phyloP scores from a whole-genome alignment of 2,329 filamentous ascomycete species.

The Neophaeococcomyces aloes region DNA sequence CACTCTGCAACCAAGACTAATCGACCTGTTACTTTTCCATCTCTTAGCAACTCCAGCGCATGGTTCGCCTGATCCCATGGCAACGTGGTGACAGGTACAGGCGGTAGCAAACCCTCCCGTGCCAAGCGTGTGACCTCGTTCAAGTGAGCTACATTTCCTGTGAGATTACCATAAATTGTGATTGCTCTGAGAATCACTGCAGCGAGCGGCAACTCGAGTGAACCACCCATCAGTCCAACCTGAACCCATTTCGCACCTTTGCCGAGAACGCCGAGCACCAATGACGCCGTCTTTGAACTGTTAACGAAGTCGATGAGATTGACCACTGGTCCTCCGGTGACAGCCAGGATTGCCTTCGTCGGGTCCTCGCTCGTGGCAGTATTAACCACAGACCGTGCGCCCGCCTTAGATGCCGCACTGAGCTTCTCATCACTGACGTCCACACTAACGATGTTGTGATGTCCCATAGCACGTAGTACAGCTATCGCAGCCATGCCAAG shows the following conservation, averaged over 20 bases:
- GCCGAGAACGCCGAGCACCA: constrained; percentile 4
- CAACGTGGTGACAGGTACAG: constrained; percentile 11
- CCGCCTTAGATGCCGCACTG: constrained; percentile 9
- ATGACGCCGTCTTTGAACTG: constrained; percentile 12
- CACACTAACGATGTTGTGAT: constrained; percentile 9
- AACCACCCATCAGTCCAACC: constrained; percentile 15
- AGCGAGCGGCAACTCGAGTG: constrained; percentile 11
- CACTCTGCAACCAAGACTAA: constrained; percentile 9
- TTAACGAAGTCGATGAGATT: constrained; percentile 15
- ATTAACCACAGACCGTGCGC: constrained; percentile 10
- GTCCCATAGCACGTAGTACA: constrained; percentile 10
- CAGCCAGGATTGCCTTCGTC: constrained; percentile 5
- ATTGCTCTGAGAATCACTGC: constrained; percentile 4
- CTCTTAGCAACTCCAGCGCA: constrained; percentile 10
- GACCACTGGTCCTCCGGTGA: constrained; percentile 9
- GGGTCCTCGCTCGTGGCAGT: background rate
- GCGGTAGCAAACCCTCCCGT: constrained; percentile 8
- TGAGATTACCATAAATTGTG: constrained; percentile 11
- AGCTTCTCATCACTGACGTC: constrained; percentile 11
- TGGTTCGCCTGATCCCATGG: constrained; percentile 11
- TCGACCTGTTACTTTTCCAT: constrained; percentile 13
- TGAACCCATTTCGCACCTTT: constrained; percentile 15
- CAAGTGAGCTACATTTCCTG: constrained; percentile 11
- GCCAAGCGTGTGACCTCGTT: constrained; percentile 8
- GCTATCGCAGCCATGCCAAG: constrained; percentile 12